Conservation (phyloP, 257 asterid genomes). For the Hygrophila difformis region DNA sequence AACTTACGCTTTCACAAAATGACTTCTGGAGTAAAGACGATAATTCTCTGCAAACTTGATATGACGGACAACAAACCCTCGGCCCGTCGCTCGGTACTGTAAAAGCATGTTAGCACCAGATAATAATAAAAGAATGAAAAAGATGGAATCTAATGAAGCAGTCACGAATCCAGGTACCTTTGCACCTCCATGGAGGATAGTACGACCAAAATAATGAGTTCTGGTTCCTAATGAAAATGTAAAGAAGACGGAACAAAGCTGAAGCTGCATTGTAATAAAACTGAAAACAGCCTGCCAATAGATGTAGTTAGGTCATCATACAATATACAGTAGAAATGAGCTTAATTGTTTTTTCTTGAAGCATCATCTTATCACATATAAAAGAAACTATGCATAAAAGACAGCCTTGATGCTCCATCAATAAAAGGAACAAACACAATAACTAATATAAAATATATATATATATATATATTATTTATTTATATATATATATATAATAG, state of each 20-base stretch:
- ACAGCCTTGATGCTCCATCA: too few species aligned
- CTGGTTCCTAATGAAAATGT: constrained; percentile 92
- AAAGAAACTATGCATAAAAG: too few species aligned
- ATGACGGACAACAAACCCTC: constrained; percentile 97
- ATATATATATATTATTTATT: too few species aligned
- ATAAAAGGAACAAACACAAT: too few species aligned
- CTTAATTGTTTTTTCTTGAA: too few species aligned
- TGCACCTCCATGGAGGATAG: constrained; percentile 98
- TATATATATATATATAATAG: too few species aligned
- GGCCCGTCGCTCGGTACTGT: constrained; percentile 95
- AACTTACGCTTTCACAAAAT: constrained; percentile 92
- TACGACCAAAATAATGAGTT: constrained; percentile 97
- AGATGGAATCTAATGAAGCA: constrained; percentile 5
- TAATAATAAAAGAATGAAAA: constrained; percentile 9
- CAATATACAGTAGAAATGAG: too few species aligned
- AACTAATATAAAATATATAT: too few species aligned
- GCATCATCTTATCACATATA: too few species aligned
- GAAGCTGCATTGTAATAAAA: constrained; percentile 98
- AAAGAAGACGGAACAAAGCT: constrained; percentile 93
- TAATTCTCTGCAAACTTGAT: constrained; percentile 96
- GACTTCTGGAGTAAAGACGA: constrained; percentile 94
- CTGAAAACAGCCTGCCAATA: constrained; percentile 83
- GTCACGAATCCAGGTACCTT: constrained; percentile 44
- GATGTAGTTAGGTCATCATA: constrained; percentile 1
- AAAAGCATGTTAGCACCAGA: constrained; percentile 19